phyloP scores from a whole-genome alignment of 1,139 yeast species.

The Yamadazyma trypodendri region DNA sequence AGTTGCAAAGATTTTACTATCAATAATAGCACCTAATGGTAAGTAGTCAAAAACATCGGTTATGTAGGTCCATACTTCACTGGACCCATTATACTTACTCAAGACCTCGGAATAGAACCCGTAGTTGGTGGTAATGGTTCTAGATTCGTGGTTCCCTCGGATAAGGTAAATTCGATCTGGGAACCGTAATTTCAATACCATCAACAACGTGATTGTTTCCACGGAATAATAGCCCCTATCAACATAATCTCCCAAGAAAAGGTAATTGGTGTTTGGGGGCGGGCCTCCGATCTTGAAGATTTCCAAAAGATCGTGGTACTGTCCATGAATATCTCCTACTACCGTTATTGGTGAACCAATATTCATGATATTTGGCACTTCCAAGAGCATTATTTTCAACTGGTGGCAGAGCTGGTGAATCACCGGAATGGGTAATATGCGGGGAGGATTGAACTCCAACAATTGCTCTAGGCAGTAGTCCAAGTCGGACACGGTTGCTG shows the following conservation, averaged over 20 bases:
- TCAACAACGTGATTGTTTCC: slow-evolving; percentile 82
- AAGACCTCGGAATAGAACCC: slow-evolving; percentile 95
- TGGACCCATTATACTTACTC: slow-evolving; percentile 75
- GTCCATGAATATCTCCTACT: slow-evolving; percentile 99
- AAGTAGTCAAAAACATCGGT: slow-evolving; percentile 92
- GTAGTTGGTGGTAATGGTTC: slow-evolving; percentile 94
- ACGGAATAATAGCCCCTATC: slow-evolving; percentile 87
- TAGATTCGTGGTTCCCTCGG: slow-evolving; percentile 93
- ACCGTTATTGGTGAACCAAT: slow-evolving; percentile 86
- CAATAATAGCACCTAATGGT: slow-evolving; percentile 90
- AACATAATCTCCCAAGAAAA: slow-evolving; percentile 92
- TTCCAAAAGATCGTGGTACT: slow-evolving; percentile 88
- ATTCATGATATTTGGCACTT: slow-evolving; percentile 71
- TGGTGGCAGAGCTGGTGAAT: slow-evolving; percentile 45
- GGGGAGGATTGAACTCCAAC: slow-evolving; percentile 44
- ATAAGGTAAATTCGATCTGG: slow-evolving; percentile 79
- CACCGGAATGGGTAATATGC: slow-evolving; percentile 40
- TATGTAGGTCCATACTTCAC: slow-evolving; percentile 82
- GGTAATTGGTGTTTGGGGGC: slow-evolving; percentile 89
- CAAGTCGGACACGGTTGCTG: slow-evolving; percentile 36
- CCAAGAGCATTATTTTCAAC: slow-evolving; percentile 37
- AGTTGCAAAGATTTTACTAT: slow-evolving; percentile 87
- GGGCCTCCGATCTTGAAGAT: slow-evolving; percentile 91
- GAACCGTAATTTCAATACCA: slow-evolving; percentile 82
- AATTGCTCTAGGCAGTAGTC: slow-evolving; percentile 48